Evolutionary conservation across 768 basidiomycete genomes (phyloP).

Genomic region (Sarcodon sp.): DNA sequence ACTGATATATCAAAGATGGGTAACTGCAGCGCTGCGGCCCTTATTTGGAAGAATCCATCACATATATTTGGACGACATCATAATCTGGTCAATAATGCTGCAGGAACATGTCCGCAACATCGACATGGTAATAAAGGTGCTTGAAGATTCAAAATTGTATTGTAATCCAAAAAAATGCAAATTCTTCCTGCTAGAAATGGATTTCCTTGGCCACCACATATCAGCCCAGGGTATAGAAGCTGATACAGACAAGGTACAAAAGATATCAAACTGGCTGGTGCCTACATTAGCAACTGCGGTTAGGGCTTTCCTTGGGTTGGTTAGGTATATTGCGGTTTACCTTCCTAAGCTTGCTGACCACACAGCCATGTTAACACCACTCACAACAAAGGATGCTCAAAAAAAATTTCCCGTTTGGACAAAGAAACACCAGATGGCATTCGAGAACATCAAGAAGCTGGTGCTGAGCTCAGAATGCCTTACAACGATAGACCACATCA

Average conservation of each 20-base stretch:
- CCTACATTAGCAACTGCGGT: constrained; percentile 8
- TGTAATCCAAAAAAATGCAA: constrained; percentile 15
- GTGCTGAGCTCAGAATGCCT: too few relatives aligned
- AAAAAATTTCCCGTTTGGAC: constrained; percentile 14
- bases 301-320: constrained; percentile 9
- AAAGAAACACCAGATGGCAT: constrained; percentile 16
- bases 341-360: constrained; percentile 8
- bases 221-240: constrained; percentile 17
- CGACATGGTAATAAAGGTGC: constrained; percentile 6
- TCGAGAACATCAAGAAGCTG: constrained; percentile 24
- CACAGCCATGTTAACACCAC: constrained; percentile 9
- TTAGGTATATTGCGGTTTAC: constrained; percentile 10
- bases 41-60: too few relatives aligned
- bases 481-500: constrained; percentile 18
- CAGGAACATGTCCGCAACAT: constrained; percentile 11
- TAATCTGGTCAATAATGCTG: too few relatives aligned
- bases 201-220: constrained; percentile 21
- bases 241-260: constrained; percentile 14
- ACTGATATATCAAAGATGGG: too few relatives aligned
- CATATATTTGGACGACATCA: too few relatives aligned
- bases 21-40: too few relatives aligned
- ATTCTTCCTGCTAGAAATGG: constrained; percentile 13
- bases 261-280: constrained; percentile 19
- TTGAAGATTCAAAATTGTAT: constrained; percentile 10
- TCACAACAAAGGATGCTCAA: too few relatives aligned